These are phyloP conservation scores for Penicillium nordicum DNA, from an alignment of 2,329 filamentous ascomycete genomes.

Conservation along the genomic window DNA sequence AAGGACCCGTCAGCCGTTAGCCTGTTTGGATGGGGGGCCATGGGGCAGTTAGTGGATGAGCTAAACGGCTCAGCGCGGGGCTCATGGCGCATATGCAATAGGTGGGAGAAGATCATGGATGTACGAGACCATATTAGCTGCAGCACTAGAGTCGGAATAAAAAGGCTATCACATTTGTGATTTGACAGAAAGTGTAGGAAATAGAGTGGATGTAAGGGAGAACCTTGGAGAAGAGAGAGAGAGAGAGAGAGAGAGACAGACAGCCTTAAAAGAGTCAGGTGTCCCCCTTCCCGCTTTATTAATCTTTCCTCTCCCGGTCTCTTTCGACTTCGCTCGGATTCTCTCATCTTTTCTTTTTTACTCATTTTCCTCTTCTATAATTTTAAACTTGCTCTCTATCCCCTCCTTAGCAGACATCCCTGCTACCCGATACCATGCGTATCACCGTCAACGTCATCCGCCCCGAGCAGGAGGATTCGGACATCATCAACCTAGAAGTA, in stretches of 20 bases:
- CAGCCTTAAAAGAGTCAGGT: not conserved
- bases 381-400: not conserved
- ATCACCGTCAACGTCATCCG: constrained; percentile 83
- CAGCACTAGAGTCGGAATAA: not conserved
- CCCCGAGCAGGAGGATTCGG: constrained; percentile 63
- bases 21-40: not conserved
- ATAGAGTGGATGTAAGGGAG: constrained; percentile 10
- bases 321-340: not conserved
- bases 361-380: not conserved
- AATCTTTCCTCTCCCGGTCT: not conserved
- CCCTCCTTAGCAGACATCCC: not conserved
- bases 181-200: not conserved
- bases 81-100: constrained; percentile 4
- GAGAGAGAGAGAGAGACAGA: not conserved
- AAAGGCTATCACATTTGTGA: not conserved
- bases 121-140: not conserved
- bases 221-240: not conserved
- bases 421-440: constrained; percentile 56
- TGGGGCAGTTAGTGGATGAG: not conserved
- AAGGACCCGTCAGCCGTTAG: not conserved
- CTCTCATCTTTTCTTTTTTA: not conserved
- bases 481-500: constrained; percentile 78
- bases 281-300: constrained; percentile 10
- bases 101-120: not conserved
- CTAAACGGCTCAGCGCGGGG: constrained; percentile 3